Base-by-base conservation (phyloP, 192 early-diverging fungal genomes). In the Entomortierella lignicola region DNA sequence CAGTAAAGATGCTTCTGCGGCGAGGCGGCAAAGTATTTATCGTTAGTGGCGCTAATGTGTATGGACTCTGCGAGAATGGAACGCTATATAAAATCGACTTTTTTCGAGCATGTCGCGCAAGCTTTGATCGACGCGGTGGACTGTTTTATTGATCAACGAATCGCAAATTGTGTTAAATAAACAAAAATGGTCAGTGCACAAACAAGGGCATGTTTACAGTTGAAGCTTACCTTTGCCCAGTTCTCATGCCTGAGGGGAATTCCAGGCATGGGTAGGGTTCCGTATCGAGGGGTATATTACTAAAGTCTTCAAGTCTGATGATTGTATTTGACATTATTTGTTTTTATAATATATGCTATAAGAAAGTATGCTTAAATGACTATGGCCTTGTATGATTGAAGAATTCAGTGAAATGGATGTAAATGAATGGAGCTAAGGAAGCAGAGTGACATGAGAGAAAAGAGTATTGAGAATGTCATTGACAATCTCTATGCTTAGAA, bases 31-130 rank as follows among this genome's bases (percentile, higher is more conserved):
- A 26, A 2, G 37, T 66, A 27, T 39, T 8, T 37, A 56, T 31
- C 39, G 61, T 23, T 47, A 55, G 53, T 13, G 13, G 11, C 1
- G 63, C 13, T 39, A 25, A 7, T 6, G 13, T 42, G 11, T 74
- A 74, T 0, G 72, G 72, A 47, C 72, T 74, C 30, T 74, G 57
- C 13, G 72, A 66, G 64, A 74, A 66, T 10, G 64, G 72, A 15
- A 74, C 64, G 13, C 72, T 50, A 27, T 21, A 62, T 26, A 66
- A 21, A 8, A 21, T 54, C 15, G 58, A 62, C 30, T 44, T 26
- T 48, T 48, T 31, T 25, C 47, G 20, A 10, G 53, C 30, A 37
- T n/a, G n/a, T n/a, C 17, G 53, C 27, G 50, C 30, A 32, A 31
- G 26, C n/a, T n/a, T n/a, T n/a, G n/a, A n/a, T n/a, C n/a, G 26